Percentiles rank a stretch among this genome's conserved stretches.
Conservation (phyloP, 495 filamentous ascomycete species). For the Talaromyces borbonicus region DNA sequence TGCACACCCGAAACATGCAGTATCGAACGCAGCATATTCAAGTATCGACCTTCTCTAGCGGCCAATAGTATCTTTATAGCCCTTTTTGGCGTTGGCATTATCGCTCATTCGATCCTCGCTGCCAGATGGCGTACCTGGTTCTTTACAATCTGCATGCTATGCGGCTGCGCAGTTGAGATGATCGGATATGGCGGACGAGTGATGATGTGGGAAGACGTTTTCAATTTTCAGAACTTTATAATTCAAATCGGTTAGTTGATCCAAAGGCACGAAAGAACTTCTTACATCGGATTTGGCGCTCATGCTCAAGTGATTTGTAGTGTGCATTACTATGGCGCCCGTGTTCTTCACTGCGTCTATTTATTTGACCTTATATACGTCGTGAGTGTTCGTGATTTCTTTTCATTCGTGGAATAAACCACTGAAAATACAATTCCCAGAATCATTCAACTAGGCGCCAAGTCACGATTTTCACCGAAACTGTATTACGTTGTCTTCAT, state of each 20-base stretch:
- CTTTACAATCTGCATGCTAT: slow-evolving; percentile 17
- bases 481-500: slow-evolving; percentile 45
- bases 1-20: neutral
- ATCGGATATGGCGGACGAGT: slow-evolving; percentile 42
- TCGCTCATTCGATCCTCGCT: slow-evolving; percentile 27
- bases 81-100: slow-evolving; percentile 25
- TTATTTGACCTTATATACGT: slow-evolving; percentile 43
- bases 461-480: slow-evolving; percentile 41
- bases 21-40: slow-evolving; percentile 21
- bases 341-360: slow-evolving; percentile 49
- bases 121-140: slow-evolving; percentile 23
- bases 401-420: neutral
- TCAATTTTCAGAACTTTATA: slow-evolving; percentile 35
- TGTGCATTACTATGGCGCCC: slow-evolving; percentile 47
- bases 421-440: slow-evolving; percentile 10
- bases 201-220: slow-evolving; percentile 36
- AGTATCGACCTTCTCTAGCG: slow-evolving; percentile 30
- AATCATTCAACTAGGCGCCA: slow-evolving; percentile 33
- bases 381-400: slow-evolving; percentile 19
- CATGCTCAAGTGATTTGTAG: neutral
- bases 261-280: neutral
- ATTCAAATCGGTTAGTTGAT: slow-evolving; percentile 36
- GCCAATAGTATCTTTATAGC: slow-evolving; percentile 34
- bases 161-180: slow-evolving; percentile 26
- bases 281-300: neutral